A percentile compares a stretch with the other conserved stretches of the same genome.
Conservation (phyloP, 2,329 filamentous ascomycete genomes). For the Parastagonospora nodorum region DNA sequence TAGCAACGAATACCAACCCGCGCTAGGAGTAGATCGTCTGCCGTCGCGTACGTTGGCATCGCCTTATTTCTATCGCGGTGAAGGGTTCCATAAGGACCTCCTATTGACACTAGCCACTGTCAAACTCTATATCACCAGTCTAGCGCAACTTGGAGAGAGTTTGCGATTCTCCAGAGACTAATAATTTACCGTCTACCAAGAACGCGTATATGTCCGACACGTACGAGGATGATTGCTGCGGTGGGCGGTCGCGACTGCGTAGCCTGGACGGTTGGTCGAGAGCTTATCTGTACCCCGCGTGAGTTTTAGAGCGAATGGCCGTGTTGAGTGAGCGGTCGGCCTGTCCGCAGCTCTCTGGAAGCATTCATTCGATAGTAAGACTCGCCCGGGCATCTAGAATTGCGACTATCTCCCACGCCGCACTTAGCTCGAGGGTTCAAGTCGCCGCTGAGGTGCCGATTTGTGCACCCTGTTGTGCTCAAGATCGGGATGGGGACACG, state of each 20-base stretch:
- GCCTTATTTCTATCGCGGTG: too few species aligned
- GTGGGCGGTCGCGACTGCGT: constrained; percentile 10
- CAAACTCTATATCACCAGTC: too few species aligned
- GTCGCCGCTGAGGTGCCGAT: constrained; percentile 10
- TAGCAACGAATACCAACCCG: background rate
- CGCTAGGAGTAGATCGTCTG: background rate
- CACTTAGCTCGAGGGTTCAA: constrained; percentile 20
- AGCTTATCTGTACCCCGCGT: constrained; percentile 29
- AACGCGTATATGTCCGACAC: constrained; percentile 18
- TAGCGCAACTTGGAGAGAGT: too few species aligned
- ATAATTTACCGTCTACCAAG: constrained; percentile 4
- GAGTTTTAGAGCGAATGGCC: constrained; percentile 20
- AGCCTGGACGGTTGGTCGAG: constrained; percentile 13
- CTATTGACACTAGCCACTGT: too few species aligned
- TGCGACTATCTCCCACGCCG: constrained; percentile 16
- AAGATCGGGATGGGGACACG: constrained; percentile 9
- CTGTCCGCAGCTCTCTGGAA: constrained; percentile 14
- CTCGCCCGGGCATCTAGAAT: constrained; percentile 24
- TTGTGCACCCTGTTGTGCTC: constrained; percentile 21
- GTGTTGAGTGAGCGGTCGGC: constrained; percentile 18
- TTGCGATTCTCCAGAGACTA: too few species aligned
- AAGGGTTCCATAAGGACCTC: too few species aligned
- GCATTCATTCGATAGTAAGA: constrained; percentile 21
- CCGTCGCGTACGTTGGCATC: background rate
- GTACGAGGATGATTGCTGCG: constrained; percentile 17